A percentile compares a stretch with the other conserved stretches of the same genome.
phyloP scores from a whole-genome alignment of 164 flowering plant species.

The Macadamia integrifolia region DNA sequence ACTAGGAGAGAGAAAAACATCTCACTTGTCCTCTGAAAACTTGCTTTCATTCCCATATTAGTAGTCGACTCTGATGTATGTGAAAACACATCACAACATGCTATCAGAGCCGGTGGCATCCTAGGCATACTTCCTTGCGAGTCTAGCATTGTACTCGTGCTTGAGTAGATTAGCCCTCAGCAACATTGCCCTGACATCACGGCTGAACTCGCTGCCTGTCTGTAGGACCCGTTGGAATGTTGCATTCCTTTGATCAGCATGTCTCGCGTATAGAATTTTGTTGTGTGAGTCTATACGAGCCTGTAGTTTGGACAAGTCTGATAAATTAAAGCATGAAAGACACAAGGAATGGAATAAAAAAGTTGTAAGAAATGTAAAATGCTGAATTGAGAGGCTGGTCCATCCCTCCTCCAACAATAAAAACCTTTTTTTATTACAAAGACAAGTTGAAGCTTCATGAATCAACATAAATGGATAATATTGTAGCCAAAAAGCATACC shows the following conservation, averaged over 20 bases:
- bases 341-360: background rate
- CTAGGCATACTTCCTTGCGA: slow-evolving; percentile 28
- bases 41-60: too few species aligned
- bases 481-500: slow-evolving; percentile 29
- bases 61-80: too few species aligned
- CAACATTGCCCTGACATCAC: slow-evolving; percentile 81
- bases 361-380: background rate
- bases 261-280: slow-evolving; percentile 89
- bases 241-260: slow-evolving; percentile 94
- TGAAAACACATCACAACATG: too few species aligned
- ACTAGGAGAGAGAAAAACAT: too few species aligned
- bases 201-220: slow-evolving; percentile 84
- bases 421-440: too few species aligned
- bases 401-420: too few species aligned
- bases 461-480: too few species aligned
- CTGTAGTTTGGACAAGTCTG: slow-evolving; percentile 30
- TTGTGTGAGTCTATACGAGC: slow-evolving; percentile 98
- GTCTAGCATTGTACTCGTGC: slow-evolving; percentile 53
- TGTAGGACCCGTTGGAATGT: slow-evolving; percentile 90
- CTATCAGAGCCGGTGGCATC: too few species aligned
- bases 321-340: slow-evolving; percentile 5
- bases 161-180: slow-evolving; percentile 83
- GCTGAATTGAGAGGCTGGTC: too few species aligned
- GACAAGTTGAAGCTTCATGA: too few species aligned
- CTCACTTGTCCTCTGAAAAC: too few species aligned